Evolutionary conservation across 371 early-diverging fungal genomes (phyloP).

Genomic region (Catenaria anguillulae): DNA sequence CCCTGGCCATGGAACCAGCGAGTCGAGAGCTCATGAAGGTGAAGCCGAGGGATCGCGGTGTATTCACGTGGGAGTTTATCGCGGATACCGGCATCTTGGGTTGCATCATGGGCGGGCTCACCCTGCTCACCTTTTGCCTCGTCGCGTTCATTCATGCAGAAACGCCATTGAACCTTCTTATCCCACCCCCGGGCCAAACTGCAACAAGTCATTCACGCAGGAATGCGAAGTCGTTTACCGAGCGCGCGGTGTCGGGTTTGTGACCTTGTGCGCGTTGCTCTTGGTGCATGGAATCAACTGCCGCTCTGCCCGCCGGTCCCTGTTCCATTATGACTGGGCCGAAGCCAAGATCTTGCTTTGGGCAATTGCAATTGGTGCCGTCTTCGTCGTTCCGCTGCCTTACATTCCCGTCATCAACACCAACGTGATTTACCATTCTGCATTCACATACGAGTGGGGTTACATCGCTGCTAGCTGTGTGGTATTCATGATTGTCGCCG

Average conservation of each 20-base stretch:
- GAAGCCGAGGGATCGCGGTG: constrained; percentile 29
- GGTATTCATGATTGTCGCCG: constrained; percentile 40
- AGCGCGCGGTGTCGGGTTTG: constrained; percentile 55
- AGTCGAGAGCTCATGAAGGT: constrained; percentile 28
- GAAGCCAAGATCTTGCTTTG: constrained; percentile 20
- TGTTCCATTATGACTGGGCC: neutral
- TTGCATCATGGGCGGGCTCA: constrained; percentile 42
- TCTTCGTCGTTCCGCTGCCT: constrained; percentile 38
- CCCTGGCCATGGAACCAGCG: too few species aligned
- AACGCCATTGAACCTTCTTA: neutral
- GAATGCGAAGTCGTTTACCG: constrained; percentile 53
- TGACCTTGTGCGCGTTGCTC: constrained; percentile 45
- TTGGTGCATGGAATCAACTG: constrained; percentile 14
- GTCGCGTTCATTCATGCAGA: neutral
- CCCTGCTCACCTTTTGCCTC: constrained; percentile 48
- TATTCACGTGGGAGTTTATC: constrained; percentile 41
- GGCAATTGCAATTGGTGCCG: constrained; percentile 33
- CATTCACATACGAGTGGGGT: constrained; percentile 58
- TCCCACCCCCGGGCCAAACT: constrained; percentile 10
- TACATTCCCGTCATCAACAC: constrained; percentile 57
- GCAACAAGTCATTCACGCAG: constrained; percentile 31
- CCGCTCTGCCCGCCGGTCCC: neutral
- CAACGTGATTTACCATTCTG: constrained; percentile 46
- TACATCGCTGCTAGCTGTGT: constrained; percentile 56
- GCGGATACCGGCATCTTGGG: constrained; percentile 50